Base-by-base conservation (phyloP, 1,284 basidiomycete genomes). In the Ustilago sp. region DNA sequence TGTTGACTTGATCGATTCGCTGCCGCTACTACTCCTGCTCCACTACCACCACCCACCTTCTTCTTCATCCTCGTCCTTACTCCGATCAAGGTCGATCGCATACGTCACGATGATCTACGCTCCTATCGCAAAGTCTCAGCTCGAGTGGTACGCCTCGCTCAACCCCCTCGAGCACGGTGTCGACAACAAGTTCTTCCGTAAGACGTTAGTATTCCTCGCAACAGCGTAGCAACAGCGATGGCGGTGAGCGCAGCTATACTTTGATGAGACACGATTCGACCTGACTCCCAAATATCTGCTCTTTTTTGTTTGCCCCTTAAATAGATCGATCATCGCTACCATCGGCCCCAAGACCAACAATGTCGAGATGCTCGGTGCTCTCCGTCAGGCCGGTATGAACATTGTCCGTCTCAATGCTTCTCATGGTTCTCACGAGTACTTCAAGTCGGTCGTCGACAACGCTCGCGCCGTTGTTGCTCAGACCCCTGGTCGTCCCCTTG, bases 401-500 rank as follows among this genome's bases (percentile, higher is more conserved):
- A 86, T 86, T 58, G 83, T 86, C 63, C 83, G 84, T 50, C 74
- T 86, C 63, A 86, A 86, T 63, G 83, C 83, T 53, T 82, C 80
- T 23, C 84, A 86, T 72, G 84, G 84, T 31, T 79, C 77, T 32
- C 83, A 85, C 68, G 71, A 80, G 32, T 85, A 86, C 79, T 86
- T 86, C 69, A 67, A 81, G 74, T 79, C 77, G 62, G 83, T 85
- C 59, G 79, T 86, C 48, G 82, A 86, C 65, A 86, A 86, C 60
- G 76, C 77, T 35, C 83, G 81, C 52, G 71, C 80, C 32, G 81
- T 80, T 34, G 83, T 83, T 41, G 69, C 73, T 41, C 76, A 78
- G 59, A 69, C 77, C 31, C 79, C 80, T 12, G 94, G 94, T 62
- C 93, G 97, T 63, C 95, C 97, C 31, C 90, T 99, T 57, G 97